Evolutionary conservation across 163 green algal genomes (phyloP).

Genomic region (Coccomyxa subellipsoidea): DNA sequence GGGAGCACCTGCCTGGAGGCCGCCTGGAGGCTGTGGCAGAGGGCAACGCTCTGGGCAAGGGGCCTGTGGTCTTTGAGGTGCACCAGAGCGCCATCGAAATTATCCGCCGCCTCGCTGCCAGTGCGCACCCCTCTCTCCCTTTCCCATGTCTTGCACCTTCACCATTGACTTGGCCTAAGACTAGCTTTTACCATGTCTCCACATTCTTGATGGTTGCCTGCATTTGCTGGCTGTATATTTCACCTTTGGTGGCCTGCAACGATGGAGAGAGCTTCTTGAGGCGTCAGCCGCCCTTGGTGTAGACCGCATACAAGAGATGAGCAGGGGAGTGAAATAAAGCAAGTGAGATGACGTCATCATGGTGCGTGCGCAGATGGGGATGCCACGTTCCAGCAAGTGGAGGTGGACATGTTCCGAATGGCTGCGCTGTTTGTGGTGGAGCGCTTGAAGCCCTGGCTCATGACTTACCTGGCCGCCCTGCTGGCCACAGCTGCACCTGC

Average conservation of each 20-base stretch:
- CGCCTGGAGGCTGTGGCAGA: conserved; percentile 47
- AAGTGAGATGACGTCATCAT: too few relatives aligned
- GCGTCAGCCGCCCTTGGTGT: too few relatives aligned
- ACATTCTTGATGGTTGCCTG: too few relatives aligned
- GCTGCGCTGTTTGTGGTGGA: conserved; percentile 39
- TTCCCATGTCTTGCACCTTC: too few relatives aligned
- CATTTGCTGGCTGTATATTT: too few relatives aligned
- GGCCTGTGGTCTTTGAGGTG: conserved; percentile 76
- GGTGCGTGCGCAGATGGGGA: conserved; percentile 1
- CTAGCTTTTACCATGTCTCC: too few relatives aligned
- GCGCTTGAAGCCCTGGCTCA: conserved; percentile 25
- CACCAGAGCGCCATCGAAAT: conserved; percentile 29
- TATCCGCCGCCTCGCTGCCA: conserved; percentile 36
- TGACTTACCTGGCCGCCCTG: conserved; percentile 21
- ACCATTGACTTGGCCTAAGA: too few relatives aligned
- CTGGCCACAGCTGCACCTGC: not conserved
- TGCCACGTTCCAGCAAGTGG: conserved; percentile 26
- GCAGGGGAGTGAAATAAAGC: too few relatives aligned
- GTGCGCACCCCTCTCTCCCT: not conserved
- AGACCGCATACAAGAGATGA: too few relatives aligned
- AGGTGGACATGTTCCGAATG: conserved; percentile 46
- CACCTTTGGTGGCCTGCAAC: too few relatives aligned
- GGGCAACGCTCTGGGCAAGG: conserved; percentile 76
- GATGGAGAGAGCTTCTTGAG: too few relatives aligned
- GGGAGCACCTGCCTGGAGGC: conserved; percentile 34